Evolutionary conservation across 1,139 yeast species (phyloP).

Genomic region (Kodamaea alishanica): DNA sequence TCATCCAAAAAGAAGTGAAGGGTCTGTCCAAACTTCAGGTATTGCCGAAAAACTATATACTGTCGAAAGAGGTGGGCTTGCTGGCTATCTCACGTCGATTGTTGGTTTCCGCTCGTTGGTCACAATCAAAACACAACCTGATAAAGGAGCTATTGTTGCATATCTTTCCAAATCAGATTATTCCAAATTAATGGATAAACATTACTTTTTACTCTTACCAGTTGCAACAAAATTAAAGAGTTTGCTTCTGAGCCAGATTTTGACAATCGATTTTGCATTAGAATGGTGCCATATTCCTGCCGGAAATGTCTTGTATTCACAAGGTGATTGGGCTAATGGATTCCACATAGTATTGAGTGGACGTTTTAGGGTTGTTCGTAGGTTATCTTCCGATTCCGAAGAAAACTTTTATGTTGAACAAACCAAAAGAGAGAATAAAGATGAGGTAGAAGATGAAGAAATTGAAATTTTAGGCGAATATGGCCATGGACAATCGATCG

Average conservation of each 20-base stretch:
- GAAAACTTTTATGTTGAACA: conserved; percentile 5
- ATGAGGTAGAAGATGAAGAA: conserved; percentile 18
- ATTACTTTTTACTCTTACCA: conserved; percentile 70
- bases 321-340: conserved; percentile 88
- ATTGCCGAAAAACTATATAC: conserved; percentile 44
- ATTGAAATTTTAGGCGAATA: conserved; percentile 62
- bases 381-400: conserved; percentile 5
- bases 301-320: conserved; percentile 73
- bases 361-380: conserved; percentile 64
- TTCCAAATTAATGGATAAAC: conserved; percentile 67
- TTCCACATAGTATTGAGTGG: conserved; percentile 91
- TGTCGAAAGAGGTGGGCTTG: conserved; percentile 74
- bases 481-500: conserved; percentile 93
- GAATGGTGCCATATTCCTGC: conserved; percentile 94
- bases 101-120: conserved; percentile 80
- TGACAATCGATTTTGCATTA: conserved; percentile 82
- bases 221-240: conserved; percentile 71
- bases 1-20: conserved; percentile 9
- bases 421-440: conserved; percentile 6
- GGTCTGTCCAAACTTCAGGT: conserved; percentile 11
- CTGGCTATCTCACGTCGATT: conserved; percentile 81
- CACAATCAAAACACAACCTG: conserved; percentile 55
- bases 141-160: conserved; percentile 61
- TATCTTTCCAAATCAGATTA: conserved; percentile 61
- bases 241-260: conserved; percentile 61